Conservation (phyloP, 495 filamentous ascomycete species). For the Aspergillus nidulans region DNA sequence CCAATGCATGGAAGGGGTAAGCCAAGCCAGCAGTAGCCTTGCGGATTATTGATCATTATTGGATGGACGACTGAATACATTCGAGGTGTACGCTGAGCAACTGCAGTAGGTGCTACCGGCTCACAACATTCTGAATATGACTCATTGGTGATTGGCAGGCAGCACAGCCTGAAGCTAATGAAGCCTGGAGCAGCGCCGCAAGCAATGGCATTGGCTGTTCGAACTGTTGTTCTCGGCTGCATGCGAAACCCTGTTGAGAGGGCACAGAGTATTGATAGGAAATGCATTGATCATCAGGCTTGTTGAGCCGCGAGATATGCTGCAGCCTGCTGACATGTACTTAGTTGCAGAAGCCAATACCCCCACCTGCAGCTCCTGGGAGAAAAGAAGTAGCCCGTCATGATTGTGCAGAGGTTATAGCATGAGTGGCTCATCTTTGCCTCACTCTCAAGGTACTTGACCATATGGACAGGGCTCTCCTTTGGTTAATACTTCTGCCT, state of each 20-base stretch:
- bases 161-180: constrained; percentile 1
- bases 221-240: not conserved
- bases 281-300: not conserved
- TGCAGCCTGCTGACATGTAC: not conserved
- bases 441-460: not conserved
- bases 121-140: not conserved
- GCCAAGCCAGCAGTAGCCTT: not conserved
- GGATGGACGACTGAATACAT: not conserved
- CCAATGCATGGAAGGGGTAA: not conserved
- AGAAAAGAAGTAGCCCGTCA: not conserved
- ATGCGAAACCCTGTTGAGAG: not conserved
- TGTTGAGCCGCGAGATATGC: not conserved
- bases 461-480: not conserved
- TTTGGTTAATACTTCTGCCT: constrained; percentile 1
- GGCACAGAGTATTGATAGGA: not conserved
- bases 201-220: not conserved
- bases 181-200: not conserved
- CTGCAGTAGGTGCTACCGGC: not conserved
- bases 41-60: not conserved
- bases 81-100: not conserved
- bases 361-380: not conserved
- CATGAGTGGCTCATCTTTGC: constrained; percentile 7
- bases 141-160: not conserved
- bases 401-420: not conserved
- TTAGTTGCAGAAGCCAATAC: not conserved